phyloP scores from a whole-genome alignment of 805 yeast genomes.

The Metschnikowia drakensbergensis region DNA sequence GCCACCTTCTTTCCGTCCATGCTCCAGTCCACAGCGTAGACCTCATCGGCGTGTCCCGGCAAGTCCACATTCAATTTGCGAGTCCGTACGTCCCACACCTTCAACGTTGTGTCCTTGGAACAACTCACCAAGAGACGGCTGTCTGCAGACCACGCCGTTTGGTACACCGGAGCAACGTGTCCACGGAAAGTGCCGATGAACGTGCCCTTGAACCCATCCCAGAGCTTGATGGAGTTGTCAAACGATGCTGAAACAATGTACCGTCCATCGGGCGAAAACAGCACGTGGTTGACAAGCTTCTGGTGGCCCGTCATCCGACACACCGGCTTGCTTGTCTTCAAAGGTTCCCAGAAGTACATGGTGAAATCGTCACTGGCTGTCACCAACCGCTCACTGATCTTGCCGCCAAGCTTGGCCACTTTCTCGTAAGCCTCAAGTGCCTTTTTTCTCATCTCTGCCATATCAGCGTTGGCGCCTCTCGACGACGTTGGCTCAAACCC shows the following conservation, averaged over 20 bases:
- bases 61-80: conserved; percentile 80
- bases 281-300: conserved; percentile 91
- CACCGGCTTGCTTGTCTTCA: conserved; percentile 73
- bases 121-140: conserved; percentile 87
- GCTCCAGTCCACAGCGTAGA: conserved; percentile 97
- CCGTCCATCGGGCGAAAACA: conserved; percentile 94
- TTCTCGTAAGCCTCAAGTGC: conserved; percentile 63
- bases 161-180: conserved; percentile 97
- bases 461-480: conserved; percentile 27
- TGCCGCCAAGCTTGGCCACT: conserved; percentile 57
- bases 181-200: conserved; percentile 90
- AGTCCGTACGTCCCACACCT: conserved; percentile 93
- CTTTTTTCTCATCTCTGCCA: conserved; percentile 34
- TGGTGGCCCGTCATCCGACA: conserved; percentile 98
- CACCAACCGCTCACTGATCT: conserved; percentile 68
- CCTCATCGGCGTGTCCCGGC: conserved; percentile 96
- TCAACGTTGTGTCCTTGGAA: conserved; percentile 92
- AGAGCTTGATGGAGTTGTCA: conserved; percentile 89
- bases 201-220: conserved; percentile 94
- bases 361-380: conserved; percentile 97
- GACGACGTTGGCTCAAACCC: conserved; percentile 72
- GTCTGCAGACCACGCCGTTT: conserved; percentile 97
- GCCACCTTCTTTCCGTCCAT: conserved; percentile 89
- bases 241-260: conserved; percentile 88
- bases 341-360: conserved; percentile 96